Conservation (phyloP, 2,329 filamentous ascomycete genomes). For the Dichotomopilus funicola region DNA sequence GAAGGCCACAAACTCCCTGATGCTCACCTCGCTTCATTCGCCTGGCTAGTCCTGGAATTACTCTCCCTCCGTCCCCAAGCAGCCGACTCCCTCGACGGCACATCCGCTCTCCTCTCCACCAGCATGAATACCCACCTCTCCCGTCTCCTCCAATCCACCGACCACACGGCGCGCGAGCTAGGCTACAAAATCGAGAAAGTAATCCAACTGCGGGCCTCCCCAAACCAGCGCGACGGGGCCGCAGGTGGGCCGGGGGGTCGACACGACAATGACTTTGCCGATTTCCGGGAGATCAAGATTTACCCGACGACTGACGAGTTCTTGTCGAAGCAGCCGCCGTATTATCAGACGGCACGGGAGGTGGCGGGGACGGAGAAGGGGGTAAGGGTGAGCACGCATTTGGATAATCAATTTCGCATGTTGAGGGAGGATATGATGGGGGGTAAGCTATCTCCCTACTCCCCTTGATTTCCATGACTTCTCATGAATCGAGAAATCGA, state of each 20-base stretch:
- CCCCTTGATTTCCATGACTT: no score
- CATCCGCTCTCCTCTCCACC: conserved; percentile 19
- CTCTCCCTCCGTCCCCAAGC: conserved; percentile 30
- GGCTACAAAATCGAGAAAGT: conserved; percentile 34
- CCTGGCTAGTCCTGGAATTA: conserved; percentile 45
- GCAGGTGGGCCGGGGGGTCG: conserved; percentile 51
- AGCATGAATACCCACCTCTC: conserved; percentile 20
- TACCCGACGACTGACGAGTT: conserved; percentile 63
- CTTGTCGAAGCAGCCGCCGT: conserved; percentile 43
- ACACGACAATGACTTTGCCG: conserved; percentile 64
- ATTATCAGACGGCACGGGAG: conserved; percentile 47
- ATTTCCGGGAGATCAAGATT: conserved; percentile 56
- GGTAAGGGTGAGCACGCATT: conserved; percentile 41
- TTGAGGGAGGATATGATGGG: conserved; percentile 65
- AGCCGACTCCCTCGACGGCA: conserved; percentile 12
- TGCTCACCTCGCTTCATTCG: conserved; percentile 32
- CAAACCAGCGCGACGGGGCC: neutral
- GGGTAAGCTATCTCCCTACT: no score
- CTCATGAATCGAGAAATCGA: no score
- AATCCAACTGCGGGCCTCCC: conserved; percentile 27
- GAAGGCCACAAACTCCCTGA: conserved; percentile 28
- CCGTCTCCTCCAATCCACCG: conserved; percentile 21
- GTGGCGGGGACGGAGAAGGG: conserved; percentile 35
- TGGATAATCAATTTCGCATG: conserved; percentile 67
- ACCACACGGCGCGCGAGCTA: conserved; percentile 25